A percentile compares a stretch with the other conserved stretches of the same genome.
phyloP scores from a whole-genome alignment of 1,284 basidiomycete species.

The Cutaneotrichosporon arboriforme region DNA sequence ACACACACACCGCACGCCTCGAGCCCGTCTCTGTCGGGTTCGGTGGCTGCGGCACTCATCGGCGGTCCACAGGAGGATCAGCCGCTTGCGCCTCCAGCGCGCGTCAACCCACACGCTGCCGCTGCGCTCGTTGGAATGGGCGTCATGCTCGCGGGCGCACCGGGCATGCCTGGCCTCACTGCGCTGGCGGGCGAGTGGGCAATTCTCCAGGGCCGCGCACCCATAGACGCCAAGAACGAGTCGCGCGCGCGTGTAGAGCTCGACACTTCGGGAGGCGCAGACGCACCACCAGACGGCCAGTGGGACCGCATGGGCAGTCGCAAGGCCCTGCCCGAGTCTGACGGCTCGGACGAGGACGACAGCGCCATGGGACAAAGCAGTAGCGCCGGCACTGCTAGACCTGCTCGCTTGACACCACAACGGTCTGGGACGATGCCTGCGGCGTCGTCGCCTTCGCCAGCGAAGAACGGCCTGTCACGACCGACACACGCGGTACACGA shows the following conservation, averaged over 20 bases:
- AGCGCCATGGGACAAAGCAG: neutral
- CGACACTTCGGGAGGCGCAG: slow-evolving; percentile 39
- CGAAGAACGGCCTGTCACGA: neutral
- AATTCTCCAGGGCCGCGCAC: slow-evolving; percentile 71
- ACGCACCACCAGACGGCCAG: slow-evolving; percentile 24
- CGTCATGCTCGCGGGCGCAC: slow-evolving; percentile 67
- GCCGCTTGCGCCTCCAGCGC: slow-evolving; percentile 44
- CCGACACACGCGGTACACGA: neutral
- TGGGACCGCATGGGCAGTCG: slow-evolving; percentile 5
- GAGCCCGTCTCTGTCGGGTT: slow-evolving; percentile 9
- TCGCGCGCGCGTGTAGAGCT: slow-evolving; percentile 40
- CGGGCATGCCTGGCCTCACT: slow-evolving; percentile 70
- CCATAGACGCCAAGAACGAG: slow-evolving; percentile 37
- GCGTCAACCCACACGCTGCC: slow-evolving; percentile 65
- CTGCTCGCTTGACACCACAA: slow-evolving; percentile 8
- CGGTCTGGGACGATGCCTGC: slow-evolving; percentile 5
- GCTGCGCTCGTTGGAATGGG: slow-evolving; percentile 83
- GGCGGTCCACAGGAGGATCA: neutral
- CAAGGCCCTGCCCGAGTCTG: slow-evolving; percentile 19
- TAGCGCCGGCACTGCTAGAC: neutral
- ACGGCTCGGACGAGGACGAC: slow-evolving; percentile 51
- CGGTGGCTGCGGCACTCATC: neutral
- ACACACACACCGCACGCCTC: slow-evolving; percentile 40
- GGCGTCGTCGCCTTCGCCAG: neutral
- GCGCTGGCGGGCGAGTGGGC: slow-evolving; percentile 73